Base-by-base conservation (phyloP, 75 land plant genomes). In the Pseudotsuga menziesii region DNA sequence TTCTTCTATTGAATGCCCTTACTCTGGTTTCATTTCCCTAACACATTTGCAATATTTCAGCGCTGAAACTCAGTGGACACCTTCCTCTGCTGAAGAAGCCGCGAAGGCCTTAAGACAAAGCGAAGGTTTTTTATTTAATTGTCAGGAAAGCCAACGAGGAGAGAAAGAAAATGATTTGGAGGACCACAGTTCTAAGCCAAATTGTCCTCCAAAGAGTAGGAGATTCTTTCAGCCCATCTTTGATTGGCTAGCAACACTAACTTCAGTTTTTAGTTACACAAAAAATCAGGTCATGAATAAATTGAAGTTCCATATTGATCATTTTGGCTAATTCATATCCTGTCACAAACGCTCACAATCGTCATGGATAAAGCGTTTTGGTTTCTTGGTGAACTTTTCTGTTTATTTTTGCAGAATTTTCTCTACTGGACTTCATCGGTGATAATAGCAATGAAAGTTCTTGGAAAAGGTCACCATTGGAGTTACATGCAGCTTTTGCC, bases 41-140 rank as follows among this genome's bases (percentile, higher is more conserved):
- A 15, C 36, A 8, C 22, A 67, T 39, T 67, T 8, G 26, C 72
- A 39, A 39, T 67, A n/a, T 39, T 36, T 36, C 70, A 67, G 72
- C n/a, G 44, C 52, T 67, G 72, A 39, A 67, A 67, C 72, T 67
- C 72, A 67, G 44, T 67, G 72, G 72, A 67, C 44, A 7, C 72
- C 72, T 39, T 67, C 48, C 72, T 67, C 72, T 67, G 72, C 52
- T 39, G 39, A 7, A 39, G 39, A 69, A 22, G 72, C 25, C n/a
- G 52, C 41, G 12, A 39, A 69, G 52, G 72, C 72, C 72, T 41
- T 44, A 19, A 22, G 17, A 39, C 5, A 19, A 39, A 69, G 23
- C 1, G 12, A 69, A 39, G 67, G 39, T 16, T 4, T 69, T 69
- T 35, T 39, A 7, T 9, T 9, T 22, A 20, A 69, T 39, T 41